Percentiles rank a stretch among this genome's conserved stretches.
phyloP scores from a whole-genome alignment of 352 stramenopile species.

The Phytophthora agathidicida region DNA sequence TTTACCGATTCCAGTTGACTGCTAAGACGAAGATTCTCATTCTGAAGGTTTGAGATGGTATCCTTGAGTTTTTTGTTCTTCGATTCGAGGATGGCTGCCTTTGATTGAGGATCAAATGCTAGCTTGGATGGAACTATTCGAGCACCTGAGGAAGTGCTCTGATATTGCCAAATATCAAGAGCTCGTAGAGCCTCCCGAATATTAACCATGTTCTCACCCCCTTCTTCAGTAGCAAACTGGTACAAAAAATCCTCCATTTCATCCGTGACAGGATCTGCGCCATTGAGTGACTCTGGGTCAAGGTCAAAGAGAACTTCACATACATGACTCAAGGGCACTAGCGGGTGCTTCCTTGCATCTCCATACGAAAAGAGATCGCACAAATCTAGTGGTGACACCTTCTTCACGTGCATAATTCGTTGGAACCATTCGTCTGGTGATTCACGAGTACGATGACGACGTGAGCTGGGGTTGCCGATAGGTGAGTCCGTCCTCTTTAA shows the following conservation, averaged over 20 bases:
- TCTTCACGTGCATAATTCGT: constrained; percentile 46
- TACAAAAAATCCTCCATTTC: constrained; percentile 74
- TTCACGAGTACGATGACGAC: constrained; percentile 12
- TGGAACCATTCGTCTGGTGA: constrained; percentile 59
- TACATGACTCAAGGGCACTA: constrained; percentile 53
- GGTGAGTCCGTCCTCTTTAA: constrained; percentile 21
- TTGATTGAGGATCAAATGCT: constrained; percentile 15
- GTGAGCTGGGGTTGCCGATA: not conserved
- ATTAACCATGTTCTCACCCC: constrained; percentile 52
- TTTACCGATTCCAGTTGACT: constrained; percentile 29
- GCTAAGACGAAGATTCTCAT: constrained; percentile 54
- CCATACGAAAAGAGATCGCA: constrained; percentile 61
- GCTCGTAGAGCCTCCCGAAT: constrained; percentile 60
- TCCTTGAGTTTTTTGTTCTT: constrained; percentile 55
- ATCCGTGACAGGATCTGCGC: constrained; percentile 52
- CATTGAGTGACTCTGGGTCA: constrained; percentile 26
- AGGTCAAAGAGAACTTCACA: constrained; percentile 68
- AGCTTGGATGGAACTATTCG: constrained; percentile 4
- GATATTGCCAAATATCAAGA: constrained; percentile 61
- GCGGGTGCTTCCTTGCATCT: constrained; percentile 38
- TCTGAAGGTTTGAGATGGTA: constrained; percentile 49
- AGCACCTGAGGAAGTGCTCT: constrained; percentile 1
- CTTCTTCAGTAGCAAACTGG: constrained; percentile 44
- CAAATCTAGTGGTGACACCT: constrained; percentile 60
- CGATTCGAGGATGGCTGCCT: constrained; percentile 31